Evolutionary conservation across 2,329 filamentous ascomycete genomes (phyloP).

Genomic region (Ambrosiella cleistominuta): DNA sequence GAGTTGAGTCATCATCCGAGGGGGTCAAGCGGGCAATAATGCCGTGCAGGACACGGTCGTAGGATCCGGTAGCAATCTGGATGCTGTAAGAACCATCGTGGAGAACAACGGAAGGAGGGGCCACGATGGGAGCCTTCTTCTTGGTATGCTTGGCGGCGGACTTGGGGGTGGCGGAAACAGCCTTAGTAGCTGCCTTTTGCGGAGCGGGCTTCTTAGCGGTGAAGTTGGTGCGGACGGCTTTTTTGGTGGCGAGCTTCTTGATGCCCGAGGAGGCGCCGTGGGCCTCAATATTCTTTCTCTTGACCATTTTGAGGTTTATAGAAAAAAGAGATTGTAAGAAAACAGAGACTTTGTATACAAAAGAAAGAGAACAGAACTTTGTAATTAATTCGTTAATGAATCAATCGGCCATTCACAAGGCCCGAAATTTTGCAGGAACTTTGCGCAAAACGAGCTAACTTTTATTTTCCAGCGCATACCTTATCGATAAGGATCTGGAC

Average conservation of each 20-base stretch:
- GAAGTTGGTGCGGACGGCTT: not conserved
- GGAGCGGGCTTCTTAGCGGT: not conserved
- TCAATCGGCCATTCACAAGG: not conserved
- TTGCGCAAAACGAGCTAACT: slow-evolving; percentile 7
- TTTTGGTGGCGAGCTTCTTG: slow-evolving; percentile 19
- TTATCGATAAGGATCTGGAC: slow-evolving; percentile 14
- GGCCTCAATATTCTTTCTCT: slow-evolving; percentile 30
- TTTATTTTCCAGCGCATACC: not conserved
- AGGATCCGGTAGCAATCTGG: slow-evolving; percentile 83
- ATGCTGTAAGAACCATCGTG: slow-evolving; percentile 35
- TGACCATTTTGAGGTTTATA: slow-evolving; percentile 24
- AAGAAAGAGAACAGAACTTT: slow-evolving; percentile 7
- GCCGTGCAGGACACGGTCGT: slow-evolving; percentile 84
- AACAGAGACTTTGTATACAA: not conserved
- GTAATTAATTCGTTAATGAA: not conserved
- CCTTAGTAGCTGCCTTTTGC: not conserved
- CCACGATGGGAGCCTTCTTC: not conserved
- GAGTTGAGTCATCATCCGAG: slow-evolving; percentile 6
- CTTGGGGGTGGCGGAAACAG: slow-evolving; percentile 11
- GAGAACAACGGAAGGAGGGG: not conserved
- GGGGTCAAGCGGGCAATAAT: slow-evolving; percentile 52
- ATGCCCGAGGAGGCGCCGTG: slow-evolving; percentile 16
- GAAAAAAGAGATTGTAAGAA: not conserved
- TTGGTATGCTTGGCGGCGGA: slow-evolving; percentile 12
- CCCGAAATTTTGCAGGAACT: not conserved